Conservation (phyloP, 768 basidiomycete species). For the Russula abietina region DNA sequence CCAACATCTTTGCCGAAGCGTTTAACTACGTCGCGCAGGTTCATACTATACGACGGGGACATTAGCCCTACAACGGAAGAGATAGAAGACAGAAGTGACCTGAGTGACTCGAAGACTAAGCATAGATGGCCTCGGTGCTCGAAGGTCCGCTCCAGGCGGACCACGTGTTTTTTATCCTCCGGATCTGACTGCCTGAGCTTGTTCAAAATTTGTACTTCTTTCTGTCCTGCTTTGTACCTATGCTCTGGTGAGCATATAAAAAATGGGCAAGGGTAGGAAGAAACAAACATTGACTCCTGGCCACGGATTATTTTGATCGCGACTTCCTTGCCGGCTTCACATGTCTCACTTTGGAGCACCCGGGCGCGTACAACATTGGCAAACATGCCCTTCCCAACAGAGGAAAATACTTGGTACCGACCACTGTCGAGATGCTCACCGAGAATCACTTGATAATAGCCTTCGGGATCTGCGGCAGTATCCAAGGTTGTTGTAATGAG, state of each 20-base stretch:
- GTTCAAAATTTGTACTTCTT: conserved; percentile 85
- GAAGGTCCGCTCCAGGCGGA: conserved; percentile 89
- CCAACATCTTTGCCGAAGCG: conserved; percentile 98
- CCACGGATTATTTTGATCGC: conserved; percentile 96
- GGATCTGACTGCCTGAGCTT: conserved; percentile 86
- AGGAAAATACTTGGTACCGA: conserved; percentile 90
- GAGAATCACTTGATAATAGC: conserved; percentile 90
- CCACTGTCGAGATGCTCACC: conserved; percentile 92
- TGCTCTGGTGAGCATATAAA: conserved; percentile 10
- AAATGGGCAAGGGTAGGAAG: background rate
- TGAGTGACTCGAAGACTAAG: conserved; percentile 90
- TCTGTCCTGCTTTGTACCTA: conserved; percentile 92
- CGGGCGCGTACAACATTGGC: conserved; percentile 92
- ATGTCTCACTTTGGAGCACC: conserved; percentile 57
- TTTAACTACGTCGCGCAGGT: conserved; percentile 95
- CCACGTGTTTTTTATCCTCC: conserved; percentile 94
- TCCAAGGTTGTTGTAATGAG: conserved; percentile 77
- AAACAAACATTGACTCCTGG: conserved; percentile 90
- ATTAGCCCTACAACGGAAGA: conserved; percentile 5
- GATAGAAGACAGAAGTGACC: conserved; percentile 42
- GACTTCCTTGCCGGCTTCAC: conserved; percentile 63
- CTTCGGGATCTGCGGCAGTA: conserved; percentile 88
- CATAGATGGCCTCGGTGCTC: conserved; percentile 97
- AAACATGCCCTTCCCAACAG: conserved; percentile 98
- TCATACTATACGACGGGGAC: conserved; percentile 60